Evolutionary conservation across 305 asterid species (phyloP).

Genomic region (Solanum chacoense): DNA sequence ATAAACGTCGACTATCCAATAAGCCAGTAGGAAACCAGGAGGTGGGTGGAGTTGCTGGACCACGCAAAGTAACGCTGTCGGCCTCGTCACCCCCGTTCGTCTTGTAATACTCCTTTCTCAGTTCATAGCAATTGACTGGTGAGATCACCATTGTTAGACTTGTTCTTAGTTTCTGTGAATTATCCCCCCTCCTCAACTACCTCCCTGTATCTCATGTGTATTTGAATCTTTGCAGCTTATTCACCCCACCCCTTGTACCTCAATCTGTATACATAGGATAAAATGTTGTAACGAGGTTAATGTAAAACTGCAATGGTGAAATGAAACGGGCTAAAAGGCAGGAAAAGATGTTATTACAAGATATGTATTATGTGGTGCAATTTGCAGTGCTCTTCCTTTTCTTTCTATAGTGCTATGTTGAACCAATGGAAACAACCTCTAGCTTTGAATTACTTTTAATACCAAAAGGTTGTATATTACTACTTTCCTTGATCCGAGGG

Average conservation of each 20-base stretch:
- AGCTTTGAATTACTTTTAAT: background rate
- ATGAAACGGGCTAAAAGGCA: constrained; percentile 16
- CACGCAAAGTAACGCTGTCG: background rate
- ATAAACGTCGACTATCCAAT: constrained; percentile 65
- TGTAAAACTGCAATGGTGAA: constrained; percentile 16
- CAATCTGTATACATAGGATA: constrained; percentile 46
- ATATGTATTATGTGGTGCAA: background rate
- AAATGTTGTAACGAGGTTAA: constrained; percentile 18
- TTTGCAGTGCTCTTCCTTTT: background rate
- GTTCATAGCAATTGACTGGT: constrained; percentile 17
- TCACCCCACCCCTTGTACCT: constrained; percentile 20
- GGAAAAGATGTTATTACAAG: constrained; percentile 21
- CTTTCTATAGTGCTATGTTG: background rate
- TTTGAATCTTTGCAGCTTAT: background rate
- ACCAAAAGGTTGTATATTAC: background rate
- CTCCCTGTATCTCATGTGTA: constrained; percentile 20
- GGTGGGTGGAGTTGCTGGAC: background rate
- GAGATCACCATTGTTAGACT: constrained; percentile 4
- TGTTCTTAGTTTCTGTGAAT: constrained; percentile 13
- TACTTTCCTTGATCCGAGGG: no score
- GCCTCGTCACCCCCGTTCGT: constrained; percentile 17
- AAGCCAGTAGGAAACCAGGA: constrained; percentile 42
- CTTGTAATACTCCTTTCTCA: constrained; percentile 17
- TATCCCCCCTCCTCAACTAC: background rate
- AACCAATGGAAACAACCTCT: background rate